phyloP scores from a whole-genome alignment of 441 rosid genomes.

The Croton laevigatus region DNA sequence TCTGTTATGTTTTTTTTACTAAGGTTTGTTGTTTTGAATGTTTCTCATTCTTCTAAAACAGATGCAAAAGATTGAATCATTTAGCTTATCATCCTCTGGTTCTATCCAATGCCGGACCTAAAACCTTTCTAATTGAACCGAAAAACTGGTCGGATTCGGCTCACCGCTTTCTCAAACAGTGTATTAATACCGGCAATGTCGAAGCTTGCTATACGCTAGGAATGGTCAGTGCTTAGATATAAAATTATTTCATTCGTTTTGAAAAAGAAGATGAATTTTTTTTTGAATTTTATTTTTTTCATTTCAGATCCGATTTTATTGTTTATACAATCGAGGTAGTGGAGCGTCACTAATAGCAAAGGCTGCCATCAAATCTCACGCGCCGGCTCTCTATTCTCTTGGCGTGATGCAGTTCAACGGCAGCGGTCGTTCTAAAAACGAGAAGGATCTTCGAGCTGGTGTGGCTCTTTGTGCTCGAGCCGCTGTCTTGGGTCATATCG shows the following conservation, averaged over 20 bases:
- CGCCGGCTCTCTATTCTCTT: conserved; percentile 77
- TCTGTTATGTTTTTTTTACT: background rate
- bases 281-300: background rate
- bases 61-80: conserved; percentile 60
- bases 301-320: conserved; percentile 88
- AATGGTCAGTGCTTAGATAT: conserved; percentile 45
- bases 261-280: background rate
- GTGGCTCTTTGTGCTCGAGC: conserved; percentile 79
- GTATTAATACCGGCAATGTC: conserved; percentile 59
- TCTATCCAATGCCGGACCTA: conserved; percentile 48
- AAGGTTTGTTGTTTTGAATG: too few species aligned
- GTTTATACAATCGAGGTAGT: conserved; percentile 51
- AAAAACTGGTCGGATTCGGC: conserved; percentile 64
- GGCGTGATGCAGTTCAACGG: conserved; percentile 91
- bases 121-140: conserved; percentile 47
- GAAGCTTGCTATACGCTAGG: conserved; percentile 79
- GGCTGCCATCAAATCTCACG: conserved; percentile 78
- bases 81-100: conserved; percentile 52
- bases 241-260: background rate
- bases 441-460: conserved; percentile 72
- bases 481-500: conserved; percentile 66
- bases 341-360: conserved; percentile 83
- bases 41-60: conserved; percentile 21
- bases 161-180: conserved; percentile 63
- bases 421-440: conserved; percentile 65